Evolutionary conservation across 345 rosid species (phyloP), one percentile per base, ranked within the genome.

Genomic region (Hevea brasiliensis): DNA sequence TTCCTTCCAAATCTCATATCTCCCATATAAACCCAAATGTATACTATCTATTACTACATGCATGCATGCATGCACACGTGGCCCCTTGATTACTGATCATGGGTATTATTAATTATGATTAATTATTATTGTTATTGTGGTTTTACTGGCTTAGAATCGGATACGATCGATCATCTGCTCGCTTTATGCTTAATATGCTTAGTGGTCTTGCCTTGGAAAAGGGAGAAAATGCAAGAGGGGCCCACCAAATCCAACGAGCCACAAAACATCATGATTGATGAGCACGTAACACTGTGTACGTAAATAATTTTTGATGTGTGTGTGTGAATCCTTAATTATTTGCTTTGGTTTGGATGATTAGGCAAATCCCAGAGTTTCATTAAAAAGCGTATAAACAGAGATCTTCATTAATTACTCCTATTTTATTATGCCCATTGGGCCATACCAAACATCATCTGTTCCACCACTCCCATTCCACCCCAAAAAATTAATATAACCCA

Each of bases 211-310:
- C 37, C 37, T 32, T 32, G 37, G 37, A 32, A 32, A 32, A 32
- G 37, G 37, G 37, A 32, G 37, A 32, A 32, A 32, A 32, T 1
- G 37, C 37, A 32, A 4, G 53, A 3, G 81, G 92, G 37, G 2
- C 37, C 98, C 88, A 86, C 90, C 74, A 84, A 87, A 92, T 92
- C 98, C 86, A 83, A 84, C 85, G 87, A 84, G 82, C 82, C 86
- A 89, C 89, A 78, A 79, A 79, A 81, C 86, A 87, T 82, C 87
- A 87, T 83, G 77, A 92, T 87, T 85, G 79, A 72, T 4, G 21
- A 40, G 59, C 57, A 32, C 7, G 37, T n/a, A 40, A 21, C 24
- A 55, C 11, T 6, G 23, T 18, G 8, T 7, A 21, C 6, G 32
- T 18, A 44, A 24, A 24, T 21, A 32, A 32, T 32, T 32, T 32